These are phyloP conservation scores for Medicago lupulina DNA, from an alignment of 306 rosid genomes.

Conservation along the genomic window DNA sequence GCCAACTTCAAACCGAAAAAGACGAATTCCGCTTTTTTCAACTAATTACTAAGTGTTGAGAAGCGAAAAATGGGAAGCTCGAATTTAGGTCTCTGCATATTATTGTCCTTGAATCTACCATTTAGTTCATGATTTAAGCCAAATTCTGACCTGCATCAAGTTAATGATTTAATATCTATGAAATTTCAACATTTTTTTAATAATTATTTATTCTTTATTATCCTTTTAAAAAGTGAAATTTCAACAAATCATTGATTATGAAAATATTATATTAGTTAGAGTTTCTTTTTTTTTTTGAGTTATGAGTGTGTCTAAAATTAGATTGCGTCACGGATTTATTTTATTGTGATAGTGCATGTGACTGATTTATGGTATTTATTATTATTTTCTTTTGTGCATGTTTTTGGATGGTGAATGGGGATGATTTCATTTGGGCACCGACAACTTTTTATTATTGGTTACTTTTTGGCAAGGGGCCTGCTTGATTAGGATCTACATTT, in stretches of 20 bases:
- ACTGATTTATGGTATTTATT: not conserved
- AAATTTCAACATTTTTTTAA: not conserved
- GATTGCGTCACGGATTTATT: slow-evolving; percentile 12
- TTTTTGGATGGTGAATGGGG: not conserved
- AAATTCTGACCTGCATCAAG: too few relatives aligned
- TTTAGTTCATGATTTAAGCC: too few relatives aligned
- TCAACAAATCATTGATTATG: not conserved
- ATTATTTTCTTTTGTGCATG: not conserved
- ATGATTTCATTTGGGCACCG: slow-evolving; percentile 6
- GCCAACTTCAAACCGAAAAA: too few relatives aligned
- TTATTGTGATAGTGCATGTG: not conserved
- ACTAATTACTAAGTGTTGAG: too few relatives aligned
- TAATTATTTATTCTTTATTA: not conserved
- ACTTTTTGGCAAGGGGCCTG: not conserved
- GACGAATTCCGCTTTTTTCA: too few relatives aligned
- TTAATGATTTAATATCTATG: not conserved
- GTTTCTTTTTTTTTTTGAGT: not conserved
- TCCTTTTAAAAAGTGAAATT: not conserved
- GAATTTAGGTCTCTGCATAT: too few relatives aligned
- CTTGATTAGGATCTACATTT: not conserved
- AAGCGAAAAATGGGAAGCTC: too few relatives aligned
- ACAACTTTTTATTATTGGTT: not conserved
- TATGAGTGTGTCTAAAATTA: not conserved
- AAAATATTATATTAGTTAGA: too few relatives aligned
- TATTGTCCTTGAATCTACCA: too few relatives aligned